Evolutionary conservation across 371 early-diverging fungal species (phyloP).

Genomic region (Apophysomyces sp.): DNA sequence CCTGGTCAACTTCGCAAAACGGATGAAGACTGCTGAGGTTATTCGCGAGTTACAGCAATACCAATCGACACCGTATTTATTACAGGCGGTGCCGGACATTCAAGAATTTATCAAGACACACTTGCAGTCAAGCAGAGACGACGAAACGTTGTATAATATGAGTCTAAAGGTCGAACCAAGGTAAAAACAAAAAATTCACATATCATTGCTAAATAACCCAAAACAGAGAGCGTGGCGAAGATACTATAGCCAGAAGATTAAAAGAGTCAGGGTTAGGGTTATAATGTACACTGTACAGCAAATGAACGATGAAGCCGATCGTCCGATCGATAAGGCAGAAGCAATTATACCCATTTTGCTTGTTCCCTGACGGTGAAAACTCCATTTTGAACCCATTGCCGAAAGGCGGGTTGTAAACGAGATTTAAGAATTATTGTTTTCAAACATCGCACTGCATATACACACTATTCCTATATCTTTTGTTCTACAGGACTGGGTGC

Average conservation of each 20-base stretch:
- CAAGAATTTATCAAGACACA: conserved; percentile 76
- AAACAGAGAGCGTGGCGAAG: conserved; percentile 55
- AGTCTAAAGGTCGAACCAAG: conserved; percentile 72
- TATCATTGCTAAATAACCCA: neutral
- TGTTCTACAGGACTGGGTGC: no score
- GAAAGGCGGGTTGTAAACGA: no score
- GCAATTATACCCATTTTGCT: no score
- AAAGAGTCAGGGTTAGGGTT: conserved; percentile 65
- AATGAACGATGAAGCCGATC: no score
- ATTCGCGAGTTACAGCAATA: conserved; percentile 91
- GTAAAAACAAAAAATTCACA: conserved; percentile 20
- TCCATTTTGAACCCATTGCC: no score
- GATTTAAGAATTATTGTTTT: no score
- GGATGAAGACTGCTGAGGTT: conserved; percentile 81
- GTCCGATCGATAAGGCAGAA: no score
- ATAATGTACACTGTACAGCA: conserved; percentile 34
- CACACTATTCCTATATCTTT: no score
- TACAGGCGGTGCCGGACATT: conserved; percentile 78
- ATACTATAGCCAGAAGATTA: conserved; percentile 62
- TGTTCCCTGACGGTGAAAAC: no score
- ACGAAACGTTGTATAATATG: conserved; percentile 68
- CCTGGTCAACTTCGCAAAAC: conserved; percentile 91
- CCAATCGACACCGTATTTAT: conserved; percentile 79
- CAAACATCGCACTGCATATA: no score
- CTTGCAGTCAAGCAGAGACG: conserved; percentile 62